These are phyloP conservation scores for Leishmania tropica DNA, from an alignment of 208 protist species.

Conservation along the genomic window DNA sequence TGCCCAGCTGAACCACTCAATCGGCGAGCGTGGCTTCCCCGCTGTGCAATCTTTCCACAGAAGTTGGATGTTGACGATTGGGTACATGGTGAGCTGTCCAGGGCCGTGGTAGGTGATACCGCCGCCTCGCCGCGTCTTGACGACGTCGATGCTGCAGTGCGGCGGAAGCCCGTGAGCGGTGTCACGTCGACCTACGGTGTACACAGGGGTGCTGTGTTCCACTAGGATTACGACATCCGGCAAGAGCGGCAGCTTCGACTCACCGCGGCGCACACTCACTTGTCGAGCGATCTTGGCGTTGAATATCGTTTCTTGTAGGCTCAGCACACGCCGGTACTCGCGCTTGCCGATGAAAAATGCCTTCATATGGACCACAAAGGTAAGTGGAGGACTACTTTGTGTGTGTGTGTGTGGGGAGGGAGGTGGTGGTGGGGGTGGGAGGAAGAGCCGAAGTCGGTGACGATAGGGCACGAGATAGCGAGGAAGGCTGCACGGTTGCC, in stretches of 20 bases:
- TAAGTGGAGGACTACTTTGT: background rate
- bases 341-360: constrained; percentile 69
- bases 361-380: constrained; percentile 38
- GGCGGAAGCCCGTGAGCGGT: constrained; percentile 57
- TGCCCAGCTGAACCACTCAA: constrained; percentile 84
- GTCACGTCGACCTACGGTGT: constrained; percentile 88
- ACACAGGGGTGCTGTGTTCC: constrained; percentile 80
- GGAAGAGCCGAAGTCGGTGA: background rate
- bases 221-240: constrained; percentile 70
- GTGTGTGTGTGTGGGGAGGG: background rate
- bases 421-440: background rate
- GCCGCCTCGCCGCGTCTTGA: constrained; percentile 78
- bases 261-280: constrained; percentile 36
- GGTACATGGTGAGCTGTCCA: constrained; percentile 89
- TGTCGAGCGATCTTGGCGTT: constrained; percentile 68
- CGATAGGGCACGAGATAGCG: background rate
- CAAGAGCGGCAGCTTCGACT: constrained; percentile 33
- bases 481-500: background rate
- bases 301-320: constrained; percentile 77
- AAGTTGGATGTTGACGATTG: constrained; percentile 75
- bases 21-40: constrained; percentile 69
- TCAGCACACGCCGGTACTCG: constrained; percentile 55
- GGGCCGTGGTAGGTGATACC: constrained; percentile 90
- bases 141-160: constrained; percentile 47
- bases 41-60: constrained; percentile 64